Evolutionary conservation across 371 early-diverging fungal species (phyloP).

Genomic region (Mortierella sp.): DNA sequence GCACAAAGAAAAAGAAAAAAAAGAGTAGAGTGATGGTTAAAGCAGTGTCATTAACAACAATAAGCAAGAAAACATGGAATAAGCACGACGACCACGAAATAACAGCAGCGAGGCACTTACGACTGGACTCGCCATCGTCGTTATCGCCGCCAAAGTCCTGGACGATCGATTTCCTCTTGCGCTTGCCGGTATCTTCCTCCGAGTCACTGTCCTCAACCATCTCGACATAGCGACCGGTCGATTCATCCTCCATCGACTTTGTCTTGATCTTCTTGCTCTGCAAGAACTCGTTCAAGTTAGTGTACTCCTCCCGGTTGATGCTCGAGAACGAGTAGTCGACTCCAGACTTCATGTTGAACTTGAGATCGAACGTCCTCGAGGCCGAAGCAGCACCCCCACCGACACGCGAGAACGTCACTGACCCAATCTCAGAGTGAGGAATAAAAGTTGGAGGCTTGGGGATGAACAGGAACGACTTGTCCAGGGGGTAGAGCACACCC

Average conservation of each 20-base stretch:
- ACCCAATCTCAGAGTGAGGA: constrained; percentile 86
- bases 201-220: constrained; percentile 69
- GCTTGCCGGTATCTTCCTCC: constrained; percentile 64
- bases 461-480: constrained; percentile 93
- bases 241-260: constrained; percentile 73
- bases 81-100: not conserved
- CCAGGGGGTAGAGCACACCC: constrained; percentile 96
- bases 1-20: not conserved
- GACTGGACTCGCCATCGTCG: constrained; percentile 77
- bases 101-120: constrained; percentile 55
- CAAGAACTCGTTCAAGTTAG: constrained; percentile 85
- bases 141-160: constrained; percentile 57
- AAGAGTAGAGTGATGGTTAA: constrained; percentile 20
- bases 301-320: constrained; percentile 91
- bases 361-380: constrained; percentile 94
- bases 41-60: not conserved
- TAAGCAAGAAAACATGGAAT: not conserved
- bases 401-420: constrained; percentile 95
- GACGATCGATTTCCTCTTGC: constrained; percentile 63
- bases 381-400: constrained; percentile 73
- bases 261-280: constrained; percentile 87
- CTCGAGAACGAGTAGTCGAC: constrained; percentile 90
- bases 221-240: constrained; percentile 69
- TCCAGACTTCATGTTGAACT: constrained; percentile 86
- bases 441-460: constrained; percentile 97